Percentiles rank a stretch among this genome's conserved stretches.
phyloP scores from a whole-genome alignment of 1,284 basidiomycete genomes.

The Cryptococcus maquisensis region DNA sequence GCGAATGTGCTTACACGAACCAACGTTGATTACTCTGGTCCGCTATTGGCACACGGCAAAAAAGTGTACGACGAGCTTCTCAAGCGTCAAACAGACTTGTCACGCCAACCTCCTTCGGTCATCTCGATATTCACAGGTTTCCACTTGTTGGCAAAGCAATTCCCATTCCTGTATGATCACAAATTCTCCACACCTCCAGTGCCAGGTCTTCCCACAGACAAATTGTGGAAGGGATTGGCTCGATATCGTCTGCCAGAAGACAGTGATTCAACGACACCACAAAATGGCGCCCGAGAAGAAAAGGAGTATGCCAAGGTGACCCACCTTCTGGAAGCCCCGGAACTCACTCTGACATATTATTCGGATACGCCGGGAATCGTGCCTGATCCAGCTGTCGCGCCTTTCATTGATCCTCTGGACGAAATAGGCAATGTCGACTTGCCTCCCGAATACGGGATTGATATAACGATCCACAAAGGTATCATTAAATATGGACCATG shows the following conservation, averaged over 20 bases:
- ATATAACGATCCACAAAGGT: conserved; percentile 71
- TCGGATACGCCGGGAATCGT: conserved; percentile 58
- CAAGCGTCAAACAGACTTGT: conserved; percentile 49
- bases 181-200: conserved; percentile 38
- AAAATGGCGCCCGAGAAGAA: conserved; percentile 32
- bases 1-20: conserved; percentile 65
- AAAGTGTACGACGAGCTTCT: conserved; percentile 59
- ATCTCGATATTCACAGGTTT: conserved; percentile 40
- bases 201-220: conserved; percentile 34
- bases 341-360: conserved; percentile 76
- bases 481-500: conserved; percentile 82
- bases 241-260: conserved; percentile 45
- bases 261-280: conserved; percentile 5
- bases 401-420: conserved; percentile 51
- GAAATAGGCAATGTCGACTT: conserved; percentile 80
- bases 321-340: conserved; percentile 69
- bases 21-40: conserved; percentile 68
- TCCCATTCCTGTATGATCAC: conserved; percentile 35
- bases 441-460: conserved; percentile 87
- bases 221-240: conserved; percentile 50
- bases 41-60: conserved; percentile 64
- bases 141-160: conserved; percentile 33
- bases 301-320: conserved; percentile 81
- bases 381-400: conserved; percentile 41
- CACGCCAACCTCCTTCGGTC: conserved; percentile 32